These are phyloP conservation scores for Yamadazyma endophytica DNA, from an alignment of 805 yeast genomes.

Conservation along the genomic window DNA sequence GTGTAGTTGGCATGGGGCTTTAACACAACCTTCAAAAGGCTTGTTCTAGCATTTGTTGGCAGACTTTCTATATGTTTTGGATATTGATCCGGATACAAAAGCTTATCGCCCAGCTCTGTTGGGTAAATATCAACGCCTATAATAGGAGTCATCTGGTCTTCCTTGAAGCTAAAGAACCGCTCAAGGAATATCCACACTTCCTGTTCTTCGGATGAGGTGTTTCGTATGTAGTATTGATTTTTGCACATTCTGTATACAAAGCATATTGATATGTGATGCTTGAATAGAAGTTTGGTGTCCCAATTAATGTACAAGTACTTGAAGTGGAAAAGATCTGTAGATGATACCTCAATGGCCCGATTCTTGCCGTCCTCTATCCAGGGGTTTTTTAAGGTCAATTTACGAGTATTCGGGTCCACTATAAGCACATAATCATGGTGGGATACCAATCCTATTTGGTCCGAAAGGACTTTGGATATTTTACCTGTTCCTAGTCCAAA, in stretches of 20 bases:
- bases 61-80: conserved; percentile 12
- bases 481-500: conserved; percentile 69
- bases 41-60: conserved; percentile 36
- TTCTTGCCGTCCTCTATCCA: conserved; percentile 23
- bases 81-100: conserved; percentile 23
- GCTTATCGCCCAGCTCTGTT: conserved; percentile 25
- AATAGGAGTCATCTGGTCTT: conserved; percentile 7
- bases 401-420: conserved; percentile 10
- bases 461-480: conserved; percentile 29
- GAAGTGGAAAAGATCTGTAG: conserved; percentile 23
- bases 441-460: conserved; percentile 38
- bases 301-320: conserved; percentile 66
- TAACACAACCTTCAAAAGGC: conserved; percentile 24
- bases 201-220: conserved; percentile 13
- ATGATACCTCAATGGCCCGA: conserved; percentile 12
- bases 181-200: conserved; percentile 50
- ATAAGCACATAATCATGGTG: conserved; percentile 70
- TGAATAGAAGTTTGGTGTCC: conserved; percentile 37
- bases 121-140: conserved; percentile 15
- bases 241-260: too few relatives aligned
- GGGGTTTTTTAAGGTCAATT: conserved; percentile 27
- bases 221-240: too few relatives aligned
- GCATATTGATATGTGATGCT: too few relatives aligned
- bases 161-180: conserved; percentile 4
- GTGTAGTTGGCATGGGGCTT: conserved; percentile 25